Evolutionary conservation across 2,329 filamentous ascomycete genomes (phyloP).

Genomic region (Ascochyta pisi): DNA sequence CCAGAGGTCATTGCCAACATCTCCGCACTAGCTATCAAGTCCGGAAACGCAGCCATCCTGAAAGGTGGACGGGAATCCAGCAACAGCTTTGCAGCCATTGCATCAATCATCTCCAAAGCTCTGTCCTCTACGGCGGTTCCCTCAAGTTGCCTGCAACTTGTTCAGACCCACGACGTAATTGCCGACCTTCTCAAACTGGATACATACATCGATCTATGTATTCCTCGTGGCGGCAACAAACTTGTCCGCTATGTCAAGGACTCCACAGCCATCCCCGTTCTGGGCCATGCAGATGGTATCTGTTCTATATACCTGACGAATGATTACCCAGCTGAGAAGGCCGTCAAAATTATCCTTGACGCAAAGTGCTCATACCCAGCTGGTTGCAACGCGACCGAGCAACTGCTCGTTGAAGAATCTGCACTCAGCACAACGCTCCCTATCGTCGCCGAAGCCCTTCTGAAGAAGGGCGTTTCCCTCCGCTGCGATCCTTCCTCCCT

Average conservation of each 20-base stretch:
- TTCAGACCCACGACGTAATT: conserved; percentile 90
- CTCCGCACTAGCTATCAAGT: conserved; percentile 93
- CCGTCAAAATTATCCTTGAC: conserved; percentile 80
- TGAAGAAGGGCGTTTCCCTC: conserved; percentile 78
- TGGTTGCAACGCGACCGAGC: conserved; percentile 94
- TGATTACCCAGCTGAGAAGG: conserved; percentile 75
- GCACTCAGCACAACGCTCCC: conserved; percentile 74
- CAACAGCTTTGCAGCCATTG: conserved; percentile 92
- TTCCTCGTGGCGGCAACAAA: conserved; percentile 89
- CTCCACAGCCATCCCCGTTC: conserved; percentile 90
- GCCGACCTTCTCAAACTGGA: conserved; percentile 86
- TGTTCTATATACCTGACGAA: conserved; percentile 85
- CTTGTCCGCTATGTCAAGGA: conserved; percentile 89
- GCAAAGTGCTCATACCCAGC: conserved; percentile 95
- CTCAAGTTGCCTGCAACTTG: conserved; percentile 87
- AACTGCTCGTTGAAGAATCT: conserved; percentile 80
- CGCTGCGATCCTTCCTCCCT: conserved; percentile 78
- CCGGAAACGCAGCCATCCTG: conserved; percentile 93
- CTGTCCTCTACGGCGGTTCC: conserved; percentile 77
- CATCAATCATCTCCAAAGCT: conserved; percentile 80
- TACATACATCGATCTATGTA: conserved; percentile 89
- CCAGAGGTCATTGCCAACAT: conserved; percentile 99
- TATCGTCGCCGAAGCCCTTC: conserved; percentile 73
- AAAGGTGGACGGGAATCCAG: conserved; percentile 98
- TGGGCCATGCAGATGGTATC: conserved; percentile 94